Conservation (phyloP, 2,329 filamentous ascomycete species). For the Trichoderma koningiopsis region DNA sequence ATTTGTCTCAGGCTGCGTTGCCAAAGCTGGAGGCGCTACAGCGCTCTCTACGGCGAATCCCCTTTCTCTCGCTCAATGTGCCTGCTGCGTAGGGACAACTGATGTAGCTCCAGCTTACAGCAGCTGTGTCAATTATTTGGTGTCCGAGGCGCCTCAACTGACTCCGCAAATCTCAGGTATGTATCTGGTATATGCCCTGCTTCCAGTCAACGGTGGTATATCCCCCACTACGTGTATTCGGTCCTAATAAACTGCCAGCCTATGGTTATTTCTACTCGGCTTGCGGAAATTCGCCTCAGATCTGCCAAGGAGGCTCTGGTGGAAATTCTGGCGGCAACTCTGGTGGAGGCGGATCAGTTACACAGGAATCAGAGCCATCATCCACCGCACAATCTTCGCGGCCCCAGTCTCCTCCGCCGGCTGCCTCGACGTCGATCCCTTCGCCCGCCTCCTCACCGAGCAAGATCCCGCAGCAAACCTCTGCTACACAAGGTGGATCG, state of each 20-base stretch:
- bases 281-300: constrained; percentile 26
- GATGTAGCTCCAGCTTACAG: constrained; percentile 35
- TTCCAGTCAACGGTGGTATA: neutral
- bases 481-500: neutral
- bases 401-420: neutral
- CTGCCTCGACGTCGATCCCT: neutral
- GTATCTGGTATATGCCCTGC: constrained; percentile 19
- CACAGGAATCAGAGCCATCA: neutral
- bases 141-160: constrained; percentile 30
- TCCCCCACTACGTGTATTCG: neutral
- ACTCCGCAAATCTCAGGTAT: constrained; percentile 32
- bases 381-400: neutral
- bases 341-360: neutral
- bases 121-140: constrained; percentile 36
- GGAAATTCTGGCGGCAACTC: neutral
- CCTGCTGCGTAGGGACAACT: constrained; percentile 33
- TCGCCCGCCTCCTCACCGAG: constrained; percentile 16
- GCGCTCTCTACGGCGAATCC: constrained; percentile 33
- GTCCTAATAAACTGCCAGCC: constrained; percentile 28
- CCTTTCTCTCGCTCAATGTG: constrained; percentile 33
- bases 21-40: constrained; percentile 31
- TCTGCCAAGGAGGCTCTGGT: neutral
- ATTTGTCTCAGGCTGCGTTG: constrained; percentile 32
- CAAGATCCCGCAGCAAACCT: neutral
- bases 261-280: constrained; percentile 34